phyloP scores from a whole-genome alignment of 2,329 filamentous ascomycete genomes.

The Parastagonospora avenae region DNA sequence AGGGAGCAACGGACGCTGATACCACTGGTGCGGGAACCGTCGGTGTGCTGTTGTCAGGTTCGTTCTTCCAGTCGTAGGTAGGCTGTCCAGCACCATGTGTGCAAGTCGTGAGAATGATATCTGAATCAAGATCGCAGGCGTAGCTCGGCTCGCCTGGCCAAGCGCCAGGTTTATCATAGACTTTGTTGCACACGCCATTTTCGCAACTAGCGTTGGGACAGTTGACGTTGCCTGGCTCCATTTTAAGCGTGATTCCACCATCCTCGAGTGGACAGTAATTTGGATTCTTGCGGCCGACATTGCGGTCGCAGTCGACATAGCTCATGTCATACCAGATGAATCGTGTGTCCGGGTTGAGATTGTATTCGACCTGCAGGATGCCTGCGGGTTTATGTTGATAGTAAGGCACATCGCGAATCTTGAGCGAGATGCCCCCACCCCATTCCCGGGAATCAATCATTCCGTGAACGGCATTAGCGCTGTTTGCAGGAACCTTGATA shows the following conservation, averaged over 20 bases:
- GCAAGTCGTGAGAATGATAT: slow-evolving; percentile 27
- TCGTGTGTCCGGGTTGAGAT: slow-evolving; percentile 11
- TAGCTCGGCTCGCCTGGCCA: slow-evolving; percentile 25
- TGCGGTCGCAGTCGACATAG: slow-evolving; percentile 21
- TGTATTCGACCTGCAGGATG: slow-evolving; percentile 32
- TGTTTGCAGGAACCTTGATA: too few relatives aligned
- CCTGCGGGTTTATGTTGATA: slow-evolving; percentile 21
- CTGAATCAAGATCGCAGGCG: slow-evolving; percentile 18
- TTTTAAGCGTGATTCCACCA: slow-evolving; percentile 25
- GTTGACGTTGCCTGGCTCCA: neutral
- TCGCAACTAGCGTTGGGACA: slow-evolving; percentile 19
- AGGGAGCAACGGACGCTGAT: neutral
- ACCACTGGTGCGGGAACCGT: neutral
- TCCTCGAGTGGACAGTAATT: slow-evolving; percentile 25
- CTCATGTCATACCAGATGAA: slow-evolving; percentile 29
- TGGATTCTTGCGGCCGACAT: slow-evolving; percentile 9
- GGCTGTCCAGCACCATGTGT: slow-evolving; percentile 10
- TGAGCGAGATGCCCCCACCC: slow-evolving; percentile 21
- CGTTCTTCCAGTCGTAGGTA: too few relatives aligned
- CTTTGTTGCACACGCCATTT: slow-evolving; percentile 8
- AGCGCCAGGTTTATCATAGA: slow-evolving; percentile 18
- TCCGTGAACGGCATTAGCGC: slow-evolving; percentile 2
- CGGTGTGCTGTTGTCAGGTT: neutral
- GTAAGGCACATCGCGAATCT: slow-evolving; percentile 26
- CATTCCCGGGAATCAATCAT: slow-evolving; percentile 14